phyloP scores from a whole-genome alignment of 805 yeast genomes.

The Yamadazyma nakazawae region DNA sequence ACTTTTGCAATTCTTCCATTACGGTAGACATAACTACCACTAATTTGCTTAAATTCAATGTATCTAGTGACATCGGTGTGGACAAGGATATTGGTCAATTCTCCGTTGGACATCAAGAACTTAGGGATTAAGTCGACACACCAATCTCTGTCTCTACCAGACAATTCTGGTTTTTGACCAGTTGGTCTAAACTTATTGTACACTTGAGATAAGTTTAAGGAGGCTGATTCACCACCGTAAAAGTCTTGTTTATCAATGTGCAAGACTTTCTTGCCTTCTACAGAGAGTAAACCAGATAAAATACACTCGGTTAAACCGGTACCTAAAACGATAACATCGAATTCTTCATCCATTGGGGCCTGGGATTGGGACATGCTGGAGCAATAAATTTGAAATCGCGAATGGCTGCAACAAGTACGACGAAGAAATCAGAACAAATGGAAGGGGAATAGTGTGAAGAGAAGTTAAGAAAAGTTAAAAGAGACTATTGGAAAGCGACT shows the following conservation, averaged over 20 bases:
- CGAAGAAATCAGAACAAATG: too few species aligned
- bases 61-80: constrained; percentile 96
- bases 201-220: constrained; percentile 64
- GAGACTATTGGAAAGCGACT: too few species aligned
- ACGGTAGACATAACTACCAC: constrained; percentile 93
- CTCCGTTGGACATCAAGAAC: constrained; percentile 96
- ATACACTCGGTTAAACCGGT: constrained; percentile 96
- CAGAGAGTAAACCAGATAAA: constrained; percentile 87
- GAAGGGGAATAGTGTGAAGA: too few species aligned
- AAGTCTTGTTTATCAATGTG: constrained; percentile 96
- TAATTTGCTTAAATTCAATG: constrained; percentile 92
- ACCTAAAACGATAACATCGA: constrained; percentile 96
- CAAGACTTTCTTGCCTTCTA: constrained; percentile 96
- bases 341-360: constrained; percentile 79
- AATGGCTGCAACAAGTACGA: not conserved
- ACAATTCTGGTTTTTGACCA: constrained; percentile 62
- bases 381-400: not conserved
- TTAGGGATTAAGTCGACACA: constrained; percentile 96
- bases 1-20: constrained; percentile 91
- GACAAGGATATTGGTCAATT: constrained; percentile 88
- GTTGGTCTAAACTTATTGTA: constrained; percentile 84
- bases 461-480: too few species aligned
- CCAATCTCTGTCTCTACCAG: constrained; percentile 96
- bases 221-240: constrained; percentile 92
- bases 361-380: not conserved